phyloP scores from a whole-genome alignment of 305 asterid genomes.

The Withania somnifera region DNA sequence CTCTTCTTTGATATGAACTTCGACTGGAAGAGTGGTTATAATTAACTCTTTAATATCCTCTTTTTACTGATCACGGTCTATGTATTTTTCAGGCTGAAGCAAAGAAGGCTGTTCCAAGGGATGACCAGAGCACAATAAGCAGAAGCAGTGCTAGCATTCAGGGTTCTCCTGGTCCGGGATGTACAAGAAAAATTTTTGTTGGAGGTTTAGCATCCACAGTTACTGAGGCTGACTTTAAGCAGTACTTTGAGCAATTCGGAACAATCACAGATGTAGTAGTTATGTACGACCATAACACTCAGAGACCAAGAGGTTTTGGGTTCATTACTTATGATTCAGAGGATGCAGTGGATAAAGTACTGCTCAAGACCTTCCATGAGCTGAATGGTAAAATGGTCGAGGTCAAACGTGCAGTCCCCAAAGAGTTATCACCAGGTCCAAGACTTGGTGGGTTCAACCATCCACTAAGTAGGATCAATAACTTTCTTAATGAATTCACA shows the following conservation, averaged over 20 bases:
- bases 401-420: constrained; percentile 38
- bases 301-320: constrained; percentile 28
- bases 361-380: constrained; percentile 20
- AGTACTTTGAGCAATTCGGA: constrained; percentile 20
- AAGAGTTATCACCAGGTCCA: constrained; percentile 39
- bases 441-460: constrained; percentile 23
- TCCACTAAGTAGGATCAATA: constrained; percentile 29
- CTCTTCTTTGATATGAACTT: neutral
- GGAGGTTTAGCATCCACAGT: constrained; percentile 31
- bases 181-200: constrained; percentile 19
- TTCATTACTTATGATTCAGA: constrained; percentile 22
- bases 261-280: constrained; percentile 25
- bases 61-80: neutral
- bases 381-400: constrained; percentile 26
- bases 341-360: constrained; percentile 22
- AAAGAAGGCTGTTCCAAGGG: constrained; percentile 27
- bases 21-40: neutral
- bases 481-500: constrained; percentile 26
- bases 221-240: constrained; percentile 20
- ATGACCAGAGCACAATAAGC: constrained; percentile 18
- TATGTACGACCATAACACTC: constrained; percentile 26
- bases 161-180: constrained; percentile 22
- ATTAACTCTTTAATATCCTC: neutral
- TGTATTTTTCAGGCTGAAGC: constrained; percentile 17
- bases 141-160: constrained; percentile 19